Base-by-base conservation (phyloP, 257 asterid genomes). In the Orobanche coerulescens region DNA sequence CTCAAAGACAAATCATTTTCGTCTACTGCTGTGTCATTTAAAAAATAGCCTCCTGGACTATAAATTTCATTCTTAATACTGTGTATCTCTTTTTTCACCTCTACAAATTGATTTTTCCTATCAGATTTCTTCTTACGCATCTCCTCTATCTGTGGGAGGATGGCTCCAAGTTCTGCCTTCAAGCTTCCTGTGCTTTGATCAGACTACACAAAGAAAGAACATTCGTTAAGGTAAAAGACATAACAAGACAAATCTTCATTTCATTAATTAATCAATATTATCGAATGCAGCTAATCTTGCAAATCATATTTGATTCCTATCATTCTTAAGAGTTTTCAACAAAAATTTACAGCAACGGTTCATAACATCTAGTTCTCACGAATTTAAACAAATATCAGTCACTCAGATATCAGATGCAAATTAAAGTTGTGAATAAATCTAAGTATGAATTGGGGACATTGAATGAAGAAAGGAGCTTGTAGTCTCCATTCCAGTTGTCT, bases 101-200 rank as follows among this genome's bases (percentile, higher is more conserved):
- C 86, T 36, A 79, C 36, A 68, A 93, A 86, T 69, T 93, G 95
- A 28, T 70, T 81, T 71, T 75, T 79, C 75, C 98, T 79, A 13
- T 93, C 98, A 56, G 61, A 64, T 72, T 80, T 84, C 80, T 90
- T 82, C 73, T 80, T 93, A 55, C 79, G 73, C 98, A 89, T 93
- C 81, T 89, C 98, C 71, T 93, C 94, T 67, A 86, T 66, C 76
- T 89, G 82, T 40, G 97, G 95, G 51, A 93, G 78, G 71, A 84
- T 89, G 66, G 88, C 74, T 71, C 73, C 69, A 51, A 84, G 94
- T 69, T 93, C 95, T 40, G 82, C 94, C 73, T 86, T 93, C 79
- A 93, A 76, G 81, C 86, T 85, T 73, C 77, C 85, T 48, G 73
- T 80, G 69, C 75, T 80, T 67, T 93, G 87, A 73, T 93, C 92